Evolutionary conservation across 352 stramenopile genomes (phyloP).

Genomic region (Globisporangium sylvaticum): DNA sequence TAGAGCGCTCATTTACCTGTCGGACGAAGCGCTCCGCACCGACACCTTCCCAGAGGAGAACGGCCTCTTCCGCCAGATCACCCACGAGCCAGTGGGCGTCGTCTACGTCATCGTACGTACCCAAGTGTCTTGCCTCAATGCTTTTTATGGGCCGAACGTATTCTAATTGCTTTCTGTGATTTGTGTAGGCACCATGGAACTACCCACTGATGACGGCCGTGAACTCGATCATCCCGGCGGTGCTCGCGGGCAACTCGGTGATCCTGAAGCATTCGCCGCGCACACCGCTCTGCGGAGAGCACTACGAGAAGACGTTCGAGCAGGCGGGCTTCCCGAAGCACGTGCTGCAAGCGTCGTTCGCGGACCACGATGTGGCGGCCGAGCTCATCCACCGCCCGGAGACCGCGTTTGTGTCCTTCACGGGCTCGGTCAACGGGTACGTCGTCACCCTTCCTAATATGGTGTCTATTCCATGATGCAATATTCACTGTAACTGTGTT

Average conservation of each 20-base stretch:
- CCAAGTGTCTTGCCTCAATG: not conserved
- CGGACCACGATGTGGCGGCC: slow-evolving; percentile 58
- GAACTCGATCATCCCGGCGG: slow-evolving; percentile 81
- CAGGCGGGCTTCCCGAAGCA: slow-evolving; percentile 61
- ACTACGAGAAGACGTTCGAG: slow-evolving; percentile 72
- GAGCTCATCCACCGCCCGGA: slow-evolving; percentile 66
- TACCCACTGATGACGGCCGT: slow-evolving; percentile 86
- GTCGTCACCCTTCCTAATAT: not conserved
- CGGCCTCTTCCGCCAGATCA: slow-evolving; percentile 75
- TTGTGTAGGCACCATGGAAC: slow-evolving; percentile 70
- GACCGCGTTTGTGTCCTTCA: slow-evolving; percentile 81
- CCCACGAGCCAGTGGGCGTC: slow-evolving; percentile 75
- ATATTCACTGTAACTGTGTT: not conserved
- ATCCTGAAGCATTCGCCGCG: slow-evolving; percentile 78
- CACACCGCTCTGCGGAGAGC: slow-evolving; percentile 70
- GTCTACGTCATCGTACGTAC: slow-evolving; percentile 78
- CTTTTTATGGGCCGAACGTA: not conserved
- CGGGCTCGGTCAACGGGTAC: slow-evolving; percentile 72
- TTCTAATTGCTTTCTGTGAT: not conserved
- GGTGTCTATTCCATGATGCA: slow-evolving; percentile 2
- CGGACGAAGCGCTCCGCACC: slow-evolving; percentile 52
- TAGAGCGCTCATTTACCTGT: slow-evolving; percentile 67
- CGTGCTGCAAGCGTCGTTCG: slow-evolving; percentile 62
- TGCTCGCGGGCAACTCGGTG: slow-evolving; percentile 77
- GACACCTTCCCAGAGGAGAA: slow-evolving; percentile 65